Conservation (phyloP, 148 eudicot species). For the Cornus kousa region DNA sequence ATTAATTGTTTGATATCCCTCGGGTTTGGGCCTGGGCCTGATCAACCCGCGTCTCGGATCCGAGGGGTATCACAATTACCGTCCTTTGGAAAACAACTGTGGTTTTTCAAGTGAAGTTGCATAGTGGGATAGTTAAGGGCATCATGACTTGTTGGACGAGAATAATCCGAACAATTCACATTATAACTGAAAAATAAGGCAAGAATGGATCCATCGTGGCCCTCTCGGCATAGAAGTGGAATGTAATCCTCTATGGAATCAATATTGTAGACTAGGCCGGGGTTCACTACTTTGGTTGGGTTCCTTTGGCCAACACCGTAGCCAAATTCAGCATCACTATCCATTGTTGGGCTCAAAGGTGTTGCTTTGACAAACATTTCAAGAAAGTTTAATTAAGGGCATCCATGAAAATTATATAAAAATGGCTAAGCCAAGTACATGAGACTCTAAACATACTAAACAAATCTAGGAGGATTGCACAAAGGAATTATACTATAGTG, state of each 20-base stretch:
- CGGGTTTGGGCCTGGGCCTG: too few species aligned
- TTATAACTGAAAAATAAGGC: constrained; percentile 48
- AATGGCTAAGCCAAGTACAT: too few species aligned
- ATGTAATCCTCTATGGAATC: constrained; percentile 57
- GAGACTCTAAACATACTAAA: too few species aligned
- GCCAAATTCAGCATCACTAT: constrained; percentile 68
- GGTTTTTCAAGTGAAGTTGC: constrained; percentile 49
- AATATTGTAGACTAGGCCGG: constrained; percentile 82
- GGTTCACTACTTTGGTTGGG: constrained; percentile 62
- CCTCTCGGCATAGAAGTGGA: constrained; percentile 74
- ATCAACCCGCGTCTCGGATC: too few species aligned
- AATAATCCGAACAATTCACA: constrained; percentile 53
- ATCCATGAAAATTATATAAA: too few species aligned
- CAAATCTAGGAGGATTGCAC: too few species aligned
- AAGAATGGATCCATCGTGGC: constrained; percentile 50
- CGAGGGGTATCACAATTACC: too few species aligned
- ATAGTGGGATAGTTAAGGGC: constrained; percentile 91
- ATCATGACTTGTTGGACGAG: constrained; percentile 57
- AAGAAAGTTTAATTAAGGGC: too few species aligned
- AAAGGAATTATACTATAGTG: too few species aligned
- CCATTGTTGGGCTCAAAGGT: constrained; percentile 45
- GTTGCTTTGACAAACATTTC: constrained; percentile 26
- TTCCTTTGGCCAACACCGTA: constrained; percentile 82
- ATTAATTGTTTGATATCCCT: too few species aligned
- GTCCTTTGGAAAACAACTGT: constrained; percentile 51